These are phyloP conservation scores for Hymenoscyphus repandus DNA, from an alignment of 2,329 filamentous ascomycete genomes.

Conservation along the genomic window DNA sequence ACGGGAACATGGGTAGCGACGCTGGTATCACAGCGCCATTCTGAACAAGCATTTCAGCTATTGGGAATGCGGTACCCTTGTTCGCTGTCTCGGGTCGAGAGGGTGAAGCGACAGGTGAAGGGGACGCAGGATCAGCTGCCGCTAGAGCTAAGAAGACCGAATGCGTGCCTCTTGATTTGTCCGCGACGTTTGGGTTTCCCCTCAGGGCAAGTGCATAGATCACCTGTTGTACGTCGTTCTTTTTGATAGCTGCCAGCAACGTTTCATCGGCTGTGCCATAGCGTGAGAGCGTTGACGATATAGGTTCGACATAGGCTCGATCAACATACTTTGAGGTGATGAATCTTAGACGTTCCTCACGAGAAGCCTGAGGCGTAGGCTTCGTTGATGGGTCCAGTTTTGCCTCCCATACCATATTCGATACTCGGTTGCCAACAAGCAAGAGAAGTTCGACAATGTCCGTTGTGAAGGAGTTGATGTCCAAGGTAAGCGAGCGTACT, in stretches of 20 bases:
- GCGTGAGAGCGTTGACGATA: slow-evolving; percentile 68
- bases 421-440: slow-evolving; percentile 86
- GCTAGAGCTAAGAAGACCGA: slow-evolving; percentile 86
- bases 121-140: slow-evolving; percentile 83
- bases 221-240: slow-evolving; percentile 90
- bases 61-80: slow-evolving; percentile 67
- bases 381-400: slow-evolving; percentile 68
- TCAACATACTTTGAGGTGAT: slow-evolving; percentile 96
- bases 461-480: slow-evolving; percentile 92
- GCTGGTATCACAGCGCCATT: slow-evolving; percentile 86
- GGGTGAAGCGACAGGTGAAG: slow-evolving; percentile 44
- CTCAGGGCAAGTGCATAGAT: slow-evolving; percentile 82
- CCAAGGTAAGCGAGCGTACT: slow-evolving; percentile 87
- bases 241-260: slow-evolving; percentile 87
- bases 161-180: slow-evolving; percentile 83
- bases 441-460: slow-evolving; percentile 94
- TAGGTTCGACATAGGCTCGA: slow-evolving; percentile 71
- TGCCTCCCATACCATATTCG: slow-evolving; percentile 96
- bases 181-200: slow-evolving; percentile 80
- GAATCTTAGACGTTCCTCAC: slow-evolving; percentile 88
- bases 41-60: slow-evolving; percentile 87
- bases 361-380: slow-evolving; percentile 68
- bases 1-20: slow-evolving; percentile 71
- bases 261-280: slow-evolving; percentile 81
- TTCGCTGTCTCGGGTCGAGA: slow-evolving; percentile 35